Evolutionary conservation across 2,329 filamentous ascomycete species (phyloP), one percentile per base, ranked within the genome.

Genomic region (Colletotrichum cuscutae): DNA sequence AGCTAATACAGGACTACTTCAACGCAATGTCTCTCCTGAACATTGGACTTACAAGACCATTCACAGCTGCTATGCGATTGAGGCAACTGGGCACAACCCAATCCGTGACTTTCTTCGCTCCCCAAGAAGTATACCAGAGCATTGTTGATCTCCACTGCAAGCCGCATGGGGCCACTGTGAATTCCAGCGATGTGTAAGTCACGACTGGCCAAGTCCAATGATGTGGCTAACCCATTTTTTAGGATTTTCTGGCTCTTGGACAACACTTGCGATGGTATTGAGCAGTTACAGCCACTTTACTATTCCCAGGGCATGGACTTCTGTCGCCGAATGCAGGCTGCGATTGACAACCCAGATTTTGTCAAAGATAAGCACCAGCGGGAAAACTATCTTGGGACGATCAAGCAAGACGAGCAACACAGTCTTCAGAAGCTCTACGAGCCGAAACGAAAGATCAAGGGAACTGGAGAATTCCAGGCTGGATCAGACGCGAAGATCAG

Each of bases 31-130:
- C 7, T 13, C 8, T 12, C n/a, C 15, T 2, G 3, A 5, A 0
- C 24, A 46, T 22, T 11, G 26, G 8, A n/a, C n/a, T 76, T 37
- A 75, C 24, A 2, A 11, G 5, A 12, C 1, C 13, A 12, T 52
- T 5, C 1, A 28, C 72, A 89, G 91, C 91, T 65, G 90, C 91
- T 0, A 93, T 93, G 91, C 82, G 91, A 71, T 79, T 93, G 0
- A 85, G 92, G 1, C 88, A 92, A 58, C 81, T 94, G 0, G 82
- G 80, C 0, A 82, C 84, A 0, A 88, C 88, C 0, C 90, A 93
- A 68, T 88, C 87, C 0, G 78, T 93, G 0, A 80, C 81, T 8
- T 89, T 92, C 61, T 85, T 90, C 24, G 86, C 87, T 0, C 89
- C 90, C 0, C 88, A 87, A 0, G 90, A 93, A 76, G 90, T 92